Percentiles rank a stretch among this genome's conserved stretches.
phyloP scores from a whole-genome alignment of 2,329 filamentous ascomycete species.

The Colletotrichum simmondsii region DNA sequence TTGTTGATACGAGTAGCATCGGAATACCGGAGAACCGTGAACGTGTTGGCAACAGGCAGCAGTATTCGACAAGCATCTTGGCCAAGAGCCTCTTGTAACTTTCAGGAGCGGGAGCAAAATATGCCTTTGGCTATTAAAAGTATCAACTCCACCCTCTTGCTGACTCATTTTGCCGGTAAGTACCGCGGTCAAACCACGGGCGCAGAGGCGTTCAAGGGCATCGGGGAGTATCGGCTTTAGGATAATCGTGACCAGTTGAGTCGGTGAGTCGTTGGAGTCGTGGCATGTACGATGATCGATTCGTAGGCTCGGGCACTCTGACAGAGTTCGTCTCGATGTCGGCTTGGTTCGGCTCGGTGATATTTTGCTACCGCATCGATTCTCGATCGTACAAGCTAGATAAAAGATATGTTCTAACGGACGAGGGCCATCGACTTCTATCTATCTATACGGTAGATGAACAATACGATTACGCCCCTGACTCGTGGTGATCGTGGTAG shows the following conservation, averaged over 20 bases:
- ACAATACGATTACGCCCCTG: not conserved
- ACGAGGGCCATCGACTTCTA: not conserved
- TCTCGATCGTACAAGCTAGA: not conserved
- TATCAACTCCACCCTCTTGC: not conserved
- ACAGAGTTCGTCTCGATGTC: not conserved
- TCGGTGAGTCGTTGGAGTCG: not conserved
- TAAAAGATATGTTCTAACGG: not conserved
- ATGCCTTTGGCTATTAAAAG: not conserved
- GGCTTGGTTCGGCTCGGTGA: not conserved
- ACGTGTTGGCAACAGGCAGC: not conserved
- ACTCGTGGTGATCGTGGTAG: not conserved
- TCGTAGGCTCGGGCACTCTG: not conserved
- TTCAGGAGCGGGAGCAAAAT: not conserved
- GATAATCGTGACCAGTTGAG: not conserved
- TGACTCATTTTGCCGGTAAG: not conserved
- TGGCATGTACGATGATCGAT: not conserved
- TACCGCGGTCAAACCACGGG: not conserved
- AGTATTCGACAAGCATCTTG: not conserved
- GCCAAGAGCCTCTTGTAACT: not conserved
- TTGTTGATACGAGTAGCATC: not conserved
- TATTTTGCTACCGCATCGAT: not conserved
- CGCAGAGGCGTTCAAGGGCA: not conserved
- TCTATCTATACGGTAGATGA: not conserved
- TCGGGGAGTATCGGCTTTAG: not conserved
- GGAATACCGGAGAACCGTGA: not conserved